These are phyloP conservation scores for Wickerhamiella domercqiae DNA, from an alignment of 805 yeast species.

Conservation along the genomic window DNA sequence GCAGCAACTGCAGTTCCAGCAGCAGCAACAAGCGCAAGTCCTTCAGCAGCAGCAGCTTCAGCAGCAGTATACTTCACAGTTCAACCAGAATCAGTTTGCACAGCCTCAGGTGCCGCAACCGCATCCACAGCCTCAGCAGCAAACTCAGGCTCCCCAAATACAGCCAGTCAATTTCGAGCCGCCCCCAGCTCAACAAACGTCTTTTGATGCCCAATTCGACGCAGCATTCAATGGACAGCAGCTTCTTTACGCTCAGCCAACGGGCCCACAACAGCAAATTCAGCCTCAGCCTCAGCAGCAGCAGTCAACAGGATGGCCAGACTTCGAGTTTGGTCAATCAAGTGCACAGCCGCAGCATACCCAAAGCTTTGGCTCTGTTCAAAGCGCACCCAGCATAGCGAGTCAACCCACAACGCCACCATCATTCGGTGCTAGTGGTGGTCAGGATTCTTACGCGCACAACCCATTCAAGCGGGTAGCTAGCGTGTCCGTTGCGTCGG, in stretches of 20 bases:
- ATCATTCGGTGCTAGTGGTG: constrained; percentile 3
- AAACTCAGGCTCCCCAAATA: constrained; percentile 4
- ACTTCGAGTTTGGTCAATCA: constrained; percentile 1
- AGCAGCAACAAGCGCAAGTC: constrained; percentile 18
- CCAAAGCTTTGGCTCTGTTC: constrained; percentile 1
- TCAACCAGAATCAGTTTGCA: constrained; percentile 12
- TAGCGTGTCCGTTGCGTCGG: constrained; percentile 2
- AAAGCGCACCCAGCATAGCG: constrained; percentile 3
- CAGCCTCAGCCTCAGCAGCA: not conserved
- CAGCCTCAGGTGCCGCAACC: constrained; percentile 15
- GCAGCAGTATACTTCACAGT: constrained; percentile 17
- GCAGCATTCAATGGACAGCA: constrained; percentile 2
- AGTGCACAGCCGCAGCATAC: not conserved
- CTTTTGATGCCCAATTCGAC: constrained; percentile 13
- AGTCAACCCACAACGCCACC: constrained; percentile 6
- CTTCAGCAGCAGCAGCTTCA: constrained; percentile 17
- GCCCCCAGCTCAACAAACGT: constrained; percentile 5
- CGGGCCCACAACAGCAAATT: constrained; percentile 18
- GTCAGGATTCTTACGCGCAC: constrained; percentile 14
- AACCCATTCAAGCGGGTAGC: constrained; percentile 11
- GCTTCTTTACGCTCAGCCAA: constrained; percentile 7
- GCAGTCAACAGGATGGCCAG: constrained; percentile 1
- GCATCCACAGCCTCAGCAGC: constrained; percentile 10
- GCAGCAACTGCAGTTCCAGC: constrained; percentile 18
- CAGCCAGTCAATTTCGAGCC: constrained; percentile 11